phyloP scores from a whole-genome alignment of 306 rosid species.

The Rubus parviflorus region DNA sequence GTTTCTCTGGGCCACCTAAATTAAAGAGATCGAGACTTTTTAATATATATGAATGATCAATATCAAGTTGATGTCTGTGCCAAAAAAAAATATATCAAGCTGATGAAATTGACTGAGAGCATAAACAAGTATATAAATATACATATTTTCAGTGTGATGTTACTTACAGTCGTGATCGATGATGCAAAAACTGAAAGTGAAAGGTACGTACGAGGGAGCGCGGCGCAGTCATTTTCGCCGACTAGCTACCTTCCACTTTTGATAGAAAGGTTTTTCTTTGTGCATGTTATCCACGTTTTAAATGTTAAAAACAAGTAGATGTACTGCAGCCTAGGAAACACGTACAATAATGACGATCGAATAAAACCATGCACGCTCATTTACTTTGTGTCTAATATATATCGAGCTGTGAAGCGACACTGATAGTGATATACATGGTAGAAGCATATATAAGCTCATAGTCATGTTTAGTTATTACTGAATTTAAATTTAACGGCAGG shows the following conservation, averaged over 20 bases:
- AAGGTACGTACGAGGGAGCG: neutral
- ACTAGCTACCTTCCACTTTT: neutral
- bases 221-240: conserved; percentile 18
- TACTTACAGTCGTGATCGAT: neutral
- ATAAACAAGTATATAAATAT: neutral
- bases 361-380: too few relatives aligned
- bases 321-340: neutral
- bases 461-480: too few relatives aligned
- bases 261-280: neutral
- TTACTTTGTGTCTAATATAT: too few relatives aligned
- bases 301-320: neutral
- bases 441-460: too few relatives aligned
- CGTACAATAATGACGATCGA: neutral
- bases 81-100: too few relatives aligned
- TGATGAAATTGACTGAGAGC: neutral
- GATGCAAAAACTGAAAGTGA: neutral
- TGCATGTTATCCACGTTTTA: conserved; percentile 26
- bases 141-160: neutral
- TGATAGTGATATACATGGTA: too few relatives aligned
- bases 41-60: too few relatives aligned
- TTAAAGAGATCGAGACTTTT: neutral
- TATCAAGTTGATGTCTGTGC: too few relatives aligned
- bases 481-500: too few relatives aligned
- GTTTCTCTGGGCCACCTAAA: too few relatives aligned
- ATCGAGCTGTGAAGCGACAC: too few relatives aligned